Percentiles rank a stretch among this genome's conserved stretches.
phyloP scores from a whole-genome alignment of 257 asterid genomes.

The Nicotiana sylvestris region DNA sequence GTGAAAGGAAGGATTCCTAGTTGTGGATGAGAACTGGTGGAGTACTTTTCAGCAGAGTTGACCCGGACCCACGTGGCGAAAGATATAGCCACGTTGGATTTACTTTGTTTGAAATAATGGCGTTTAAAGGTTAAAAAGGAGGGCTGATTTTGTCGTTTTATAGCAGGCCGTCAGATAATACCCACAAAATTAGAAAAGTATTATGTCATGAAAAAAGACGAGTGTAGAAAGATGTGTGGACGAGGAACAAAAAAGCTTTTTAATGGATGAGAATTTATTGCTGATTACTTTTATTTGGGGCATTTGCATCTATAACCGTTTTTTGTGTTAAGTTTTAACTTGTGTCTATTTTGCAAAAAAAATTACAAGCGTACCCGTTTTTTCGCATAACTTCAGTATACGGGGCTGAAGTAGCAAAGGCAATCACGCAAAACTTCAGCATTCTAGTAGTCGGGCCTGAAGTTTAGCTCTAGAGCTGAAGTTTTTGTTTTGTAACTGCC shows the following conservation, averaged over 20 bases:
- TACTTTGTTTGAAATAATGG: neutral
- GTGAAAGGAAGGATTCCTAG: conserved; percentile 6
- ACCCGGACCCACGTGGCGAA: conserved; percentile 5
- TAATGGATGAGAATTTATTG: conserved; percentile 7
- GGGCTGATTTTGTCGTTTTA: neutral
- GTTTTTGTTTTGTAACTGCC: too few relatives aligned
- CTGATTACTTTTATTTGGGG: neutral
- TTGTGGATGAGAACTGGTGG: conserved; percentile 10
- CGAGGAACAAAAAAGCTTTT: neutral
- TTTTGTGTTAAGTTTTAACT: too few relatives aligned
- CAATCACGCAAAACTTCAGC: too few relatives aligned
- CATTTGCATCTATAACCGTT: too few relatives aligned
- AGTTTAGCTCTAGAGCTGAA: too few relatives aligned
- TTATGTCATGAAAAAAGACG: neutral
- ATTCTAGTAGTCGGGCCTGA: too few relatives aligned
- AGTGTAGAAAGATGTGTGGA: neutral
- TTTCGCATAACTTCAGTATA: too few relatives aligned
- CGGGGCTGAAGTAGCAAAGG: too few relatives aligned
- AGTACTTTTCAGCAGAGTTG: neutral
- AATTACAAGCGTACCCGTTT: too few relatives aligned
- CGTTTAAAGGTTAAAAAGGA: neutral
- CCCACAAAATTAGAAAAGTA: neutral
- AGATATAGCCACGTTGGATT: neutral
- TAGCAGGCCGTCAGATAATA: neutral
- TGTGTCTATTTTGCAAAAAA: too few relatives aligned